phyloP scores from a whole-genome alignment of 2,329 filamentous ascomycete genomes.

The Coniochaeta ligniaria region DNA sequence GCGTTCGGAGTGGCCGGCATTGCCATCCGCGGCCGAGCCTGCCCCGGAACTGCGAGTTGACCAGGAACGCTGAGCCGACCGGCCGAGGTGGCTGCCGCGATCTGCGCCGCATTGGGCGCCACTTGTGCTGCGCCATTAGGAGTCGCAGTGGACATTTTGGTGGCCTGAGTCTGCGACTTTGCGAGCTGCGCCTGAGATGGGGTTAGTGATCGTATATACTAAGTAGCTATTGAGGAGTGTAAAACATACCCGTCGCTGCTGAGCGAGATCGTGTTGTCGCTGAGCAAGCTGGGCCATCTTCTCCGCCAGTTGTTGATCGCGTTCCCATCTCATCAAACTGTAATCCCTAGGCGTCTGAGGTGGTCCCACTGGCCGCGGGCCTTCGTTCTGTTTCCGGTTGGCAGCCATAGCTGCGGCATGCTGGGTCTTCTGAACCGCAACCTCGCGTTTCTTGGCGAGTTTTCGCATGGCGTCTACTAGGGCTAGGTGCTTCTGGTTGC shows the following conservation, averaged over 20 bases:
- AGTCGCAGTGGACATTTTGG: constrained; percentile 18
- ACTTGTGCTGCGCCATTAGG: constrained; percentile 27
- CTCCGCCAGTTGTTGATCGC: constrained; percentile 63
- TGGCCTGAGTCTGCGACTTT: constrained; percentile 5
- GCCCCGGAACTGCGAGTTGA: constrained; percentile 37
- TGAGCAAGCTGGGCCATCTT: constrained; percentile 48
- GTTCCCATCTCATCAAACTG: constrained; percentile 80
- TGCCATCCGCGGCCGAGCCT: constrained; percentile 43
- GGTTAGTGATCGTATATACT: constrained; percentile 9
- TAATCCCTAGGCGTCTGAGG: constrained; percentile 84
- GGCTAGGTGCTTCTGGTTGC: constrained; percentile 78
- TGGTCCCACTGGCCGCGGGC: constrained; percentile 31
- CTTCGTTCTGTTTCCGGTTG: constrained; percentile 73
- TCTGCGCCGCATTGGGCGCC: constrained; percentile 24
- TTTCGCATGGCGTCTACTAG: constrained; percentile 95
- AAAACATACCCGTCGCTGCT: constrained; percentile 44
- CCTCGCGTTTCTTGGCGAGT: constrained; percentile 88
- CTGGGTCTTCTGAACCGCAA: constrained; percentile 76
- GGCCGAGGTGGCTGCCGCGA: constrained; percentile 20
- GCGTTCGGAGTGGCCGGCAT: constrained; percentile 46
- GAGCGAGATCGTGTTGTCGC: constrained; percentile 56
- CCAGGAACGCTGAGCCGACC: constrained; percentile 34
- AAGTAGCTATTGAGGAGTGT: not conserved
- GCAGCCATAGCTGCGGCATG: constrained; percentile 70
- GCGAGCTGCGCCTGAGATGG: constrained; percentile 2